phyloP scores from a whole-genome alignment of 371 early-diverging fungal species.

The Mortierella sp. region DNA sequence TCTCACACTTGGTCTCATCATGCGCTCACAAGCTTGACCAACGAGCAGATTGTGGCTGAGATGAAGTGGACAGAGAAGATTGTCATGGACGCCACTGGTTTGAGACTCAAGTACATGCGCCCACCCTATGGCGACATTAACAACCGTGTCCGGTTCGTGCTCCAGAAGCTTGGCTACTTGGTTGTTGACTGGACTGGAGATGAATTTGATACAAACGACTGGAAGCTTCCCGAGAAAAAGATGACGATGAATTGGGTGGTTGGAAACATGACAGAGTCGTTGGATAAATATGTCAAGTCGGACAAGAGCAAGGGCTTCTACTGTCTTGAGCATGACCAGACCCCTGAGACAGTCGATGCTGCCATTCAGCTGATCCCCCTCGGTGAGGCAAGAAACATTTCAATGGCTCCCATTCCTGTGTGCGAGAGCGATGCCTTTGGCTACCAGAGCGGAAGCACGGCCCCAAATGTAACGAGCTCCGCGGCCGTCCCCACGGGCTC shows the following conservation, averaged over 20 bases:
- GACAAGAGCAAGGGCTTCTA: slow-evolving; percentile 23
- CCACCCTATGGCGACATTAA: slow-evolving; percentile 76
- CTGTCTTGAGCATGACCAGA: slow-evolving; percentile 43
- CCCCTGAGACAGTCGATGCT: slow-evolving; percentile 1
- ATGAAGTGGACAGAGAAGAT: slow-evolving; percentile 69
- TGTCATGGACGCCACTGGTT: slow-evolving; percentile 68
- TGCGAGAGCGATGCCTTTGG: slow-evolving; percentile 16
- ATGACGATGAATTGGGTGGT: too few species aligned
- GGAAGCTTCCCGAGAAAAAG: slow-evolving; percentile 11
- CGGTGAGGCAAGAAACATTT: slow-evolving; percentile 15
- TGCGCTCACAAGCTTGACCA: slow-evolving; percentile 67
- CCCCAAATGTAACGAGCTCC: slow-evolving; percentile 9
- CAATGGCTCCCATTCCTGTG: slow-evolving; percentile 10
- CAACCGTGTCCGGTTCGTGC: slow-evolving; percentile 67
- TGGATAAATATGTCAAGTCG: slow-evolving; percentile 11
- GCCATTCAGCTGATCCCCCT: slow-evolving; percentile 22
- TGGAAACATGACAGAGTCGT: slow-evolving; percentile 6
- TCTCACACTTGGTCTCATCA: slow-evolving; percentile 67
- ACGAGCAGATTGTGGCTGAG: slow-evolving; percentile 75
- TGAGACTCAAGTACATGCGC: slow-evolving; percentile 56
- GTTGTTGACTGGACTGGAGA: slow-evolving; percentile 51
- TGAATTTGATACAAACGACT: slow-evolving; percentile 39
- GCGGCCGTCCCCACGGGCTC: neutral
- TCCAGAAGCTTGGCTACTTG: slow-evolving; percentile 61
- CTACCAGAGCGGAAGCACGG: slow-evolving; percentile 22